phyloP scores from a whole-genome alignment of 2,329 filamentous ascomycete genomes.

The Cryphonectria naterciae region DNA sequence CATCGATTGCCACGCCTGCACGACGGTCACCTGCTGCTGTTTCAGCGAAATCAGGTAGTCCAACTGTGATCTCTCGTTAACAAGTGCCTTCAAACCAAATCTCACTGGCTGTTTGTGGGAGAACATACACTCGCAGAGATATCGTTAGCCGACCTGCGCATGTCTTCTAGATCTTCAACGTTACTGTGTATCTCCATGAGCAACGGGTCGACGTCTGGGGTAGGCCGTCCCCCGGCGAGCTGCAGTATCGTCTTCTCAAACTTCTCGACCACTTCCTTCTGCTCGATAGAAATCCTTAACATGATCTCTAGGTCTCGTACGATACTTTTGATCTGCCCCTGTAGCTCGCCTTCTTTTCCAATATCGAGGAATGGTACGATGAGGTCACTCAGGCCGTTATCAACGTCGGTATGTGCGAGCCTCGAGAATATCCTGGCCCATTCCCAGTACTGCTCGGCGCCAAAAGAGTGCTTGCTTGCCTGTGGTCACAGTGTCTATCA shows the following conservation, averaged over 20 bases:
- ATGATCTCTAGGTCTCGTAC: constrained; percentile 54
- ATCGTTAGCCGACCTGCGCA: constrained; percentile 39
- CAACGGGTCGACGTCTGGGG: constrained; percentile 26
- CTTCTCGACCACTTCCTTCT: constrained; percentile 38
- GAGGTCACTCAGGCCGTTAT: constrained; percentile 26
- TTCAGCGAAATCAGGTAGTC: constrained; percentile 48
- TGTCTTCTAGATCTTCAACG: constrained; percentile 40
- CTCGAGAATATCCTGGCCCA: constrained; percentile 38
- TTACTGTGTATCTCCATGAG: constrained; percentile 33
- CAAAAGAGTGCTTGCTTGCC: constrained; percentile 44
- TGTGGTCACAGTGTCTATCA: constrained; percentile 15
- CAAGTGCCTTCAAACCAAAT: not conserved
- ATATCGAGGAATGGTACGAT: constrained; percentile 43
- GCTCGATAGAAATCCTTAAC: constrained; percentile 43
- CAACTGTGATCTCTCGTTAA: constrained; percentile 32
- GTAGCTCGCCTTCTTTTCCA: constrained; percentile 46
- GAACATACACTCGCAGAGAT: constrained; percentile 40
- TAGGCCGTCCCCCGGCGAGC: constrained; percentile 19
- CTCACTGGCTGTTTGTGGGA: not conserved
- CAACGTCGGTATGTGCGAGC: constrained; percentile 35
- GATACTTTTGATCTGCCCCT: constrained; percentile 51
- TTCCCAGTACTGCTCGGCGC: constrained; percentile 44
- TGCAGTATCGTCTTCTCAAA: constrained; percentile 35
- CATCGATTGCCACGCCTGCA: constrained; percentile 48
- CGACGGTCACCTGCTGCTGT: constrained; percentile 50